Base-by-base conservation (phyloP, 768 basidiomycete genomes). In the Lactifluus subvellereus region DNA sequence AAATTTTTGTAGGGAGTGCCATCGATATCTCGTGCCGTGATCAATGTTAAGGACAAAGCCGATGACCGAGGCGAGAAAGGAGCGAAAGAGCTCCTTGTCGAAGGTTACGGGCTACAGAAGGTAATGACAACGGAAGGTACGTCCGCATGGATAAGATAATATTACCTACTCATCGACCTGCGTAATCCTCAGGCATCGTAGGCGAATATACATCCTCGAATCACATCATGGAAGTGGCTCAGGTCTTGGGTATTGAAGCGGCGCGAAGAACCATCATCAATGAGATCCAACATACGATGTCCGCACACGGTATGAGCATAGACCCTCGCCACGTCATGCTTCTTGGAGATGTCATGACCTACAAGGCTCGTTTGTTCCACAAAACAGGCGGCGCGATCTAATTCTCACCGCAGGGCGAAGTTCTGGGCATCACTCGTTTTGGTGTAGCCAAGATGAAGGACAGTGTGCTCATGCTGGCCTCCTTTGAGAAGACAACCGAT, bases 401-500 rank as follows among this genome's bases (percentile, higher is more conserved):
- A 64, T 20, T 62, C 13, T 61, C 35, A 38, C 1, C 32, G 20
- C 72, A 95, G 91, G 97, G 97, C 48, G 96, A 98, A 73, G 94
- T 98, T 1, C 77, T 99, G 56, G 97, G 97, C 50, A 98, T 99
- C 74, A 99, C 97, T 7, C 90, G 97, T 35, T 98, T 98, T 75
- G 97, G 97, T 71, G 96, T 99, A 30, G 92, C 95, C 8, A 98
- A 98, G 78, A 98, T 98, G 94, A 98, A 98, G 75, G 97, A 99
- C 75, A 94, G 92, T 70, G 95, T 98, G 0, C 84, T 99, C 70
- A 99, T 98, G 97, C 79, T 98, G 69, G 97, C 97, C 10, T 97
- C 94, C 30, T 99, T 99, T 74, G 97, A 99, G 76, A 98, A 98
- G 79, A 98, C 97, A 16, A 99, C 97, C 14, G 97, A 99, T 77